These are phyloP conservation scores for Nitzschia sp. DNA, from an alignment of 108 stramenopile species.

Conservation along the genomic window DNA sequence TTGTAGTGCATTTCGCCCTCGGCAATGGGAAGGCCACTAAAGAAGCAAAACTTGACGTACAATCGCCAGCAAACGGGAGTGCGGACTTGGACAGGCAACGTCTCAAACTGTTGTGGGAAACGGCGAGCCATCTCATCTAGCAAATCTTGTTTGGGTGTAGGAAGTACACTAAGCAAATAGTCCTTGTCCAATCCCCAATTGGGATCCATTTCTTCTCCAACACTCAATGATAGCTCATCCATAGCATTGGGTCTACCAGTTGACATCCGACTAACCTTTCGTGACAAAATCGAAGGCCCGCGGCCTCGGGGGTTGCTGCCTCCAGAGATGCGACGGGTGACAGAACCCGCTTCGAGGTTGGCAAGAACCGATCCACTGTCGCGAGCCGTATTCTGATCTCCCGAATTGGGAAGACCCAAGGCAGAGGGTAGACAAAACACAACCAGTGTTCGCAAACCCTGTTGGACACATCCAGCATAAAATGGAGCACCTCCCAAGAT, in stretches of 20 bases:
- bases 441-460: constrained; percentile 79
- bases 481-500: constrained; percentile 70
- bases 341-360: neutral
- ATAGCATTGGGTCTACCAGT: constrained; percentile 4
- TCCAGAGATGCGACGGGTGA: neutral
- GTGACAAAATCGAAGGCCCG: constrained; percentile 6
- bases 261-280: constrained; percentile 17
- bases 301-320: neutral
- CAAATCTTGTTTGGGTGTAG: constrained; percentile 50
- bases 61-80: constrained; percentile 63
- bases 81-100: constrained; percentile 74
- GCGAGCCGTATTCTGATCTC: constrained; percentile 2
- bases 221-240: constrained; percentile 36
- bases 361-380: neutral
- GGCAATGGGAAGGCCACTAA: constrained; percentile 85
- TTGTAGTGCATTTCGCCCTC: constrained; percentile 87
- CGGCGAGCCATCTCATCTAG: constrained; percentile 58
- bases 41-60: constrained; percentile 85
- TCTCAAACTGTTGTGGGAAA: constrained; percentile 68
- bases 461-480: constrained; percentile 81
- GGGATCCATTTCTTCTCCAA: constrained; percentile 57
- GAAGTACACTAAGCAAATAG: constrained; percentile 48
- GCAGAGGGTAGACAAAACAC: constrained; percentile 84
- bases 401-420: constrained; percentile 51
- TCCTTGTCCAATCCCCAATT: constrained; percentile 54